phyloP scores from a whole-genome alignment of 805 yeast genomes.

The Zygoascus tannicola region DNA sequence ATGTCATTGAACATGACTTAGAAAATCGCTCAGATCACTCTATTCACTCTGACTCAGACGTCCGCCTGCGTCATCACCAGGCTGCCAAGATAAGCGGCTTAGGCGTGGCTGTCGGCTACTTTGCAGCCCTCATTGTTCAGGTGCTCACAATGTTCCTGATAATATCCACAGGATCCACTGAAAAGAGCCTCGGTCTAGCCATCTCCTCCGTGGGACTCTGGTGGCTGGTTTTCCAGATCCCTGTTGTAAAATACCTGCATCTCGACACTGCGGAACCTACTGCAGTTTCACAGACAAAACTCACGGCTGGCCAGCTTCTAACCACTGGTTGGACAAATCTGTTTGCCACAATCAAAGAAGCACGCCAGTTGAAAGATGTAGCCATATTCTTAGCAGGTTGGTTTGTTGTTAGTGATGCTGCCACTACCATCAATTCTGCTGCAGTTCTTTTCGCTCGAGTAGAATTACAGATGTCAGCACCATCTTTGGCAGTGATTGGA shows the following conservation, averaged over 20 bases:
- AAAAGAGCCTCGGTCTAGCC: slow-evolving; percentile 44
- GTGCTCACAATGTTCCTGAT: slow-evolving; percentile 46
- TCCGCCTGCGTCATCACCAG: not conserved
- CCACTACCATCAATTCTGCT: slow-evolving; percentile 71
- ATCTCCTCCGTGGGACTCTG: slow-evolving; percentile 59
- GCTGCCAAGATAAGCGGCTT: slow-evolving; percentile 44
- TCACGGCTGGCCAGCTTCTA: slow-evolving; percentile 13
- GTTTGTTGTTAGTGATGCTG: slow-evolving; percentile 67
- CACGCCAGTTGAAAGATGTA: slow-evolving; percentile 53
- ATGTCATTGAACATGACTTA: not conserved
- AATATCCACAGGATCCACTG: slow-evolving; percentile 29
- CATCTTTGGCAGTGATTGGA: slow-evolving; percentile 56
- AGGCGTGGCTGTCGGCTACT: slow-evolving; percentile 65
- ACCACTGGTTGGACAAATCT: slow-evolving; percentile 57
- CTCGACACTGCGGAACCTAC: slow-evolving; percentile 9
- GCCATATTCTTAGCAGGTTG: slow-evolving; percentile 59
- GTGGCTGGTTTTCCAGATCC: slow-evolving; percentile 69
- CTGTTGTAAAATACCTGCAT: slow-evolving; percentile 42
- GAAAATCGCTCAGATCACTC: not conserved
- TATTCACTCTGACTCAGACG: not conserved
- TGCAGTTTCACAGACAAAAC: not conserved
- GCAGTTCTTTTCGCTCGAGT: slow-evolving; percentile 70
- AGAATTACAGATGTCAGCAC: slow-evolving; percentile 58
- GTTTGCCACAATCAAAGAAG: slow-evolving; percentile 46
- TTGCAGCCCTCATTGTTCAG: slow-evolving; percentile 62